Evolutionary conservation across 1,284 basidiomycete species (phyloP).

Genomic region (Porogramme epimiltina): DNA sequence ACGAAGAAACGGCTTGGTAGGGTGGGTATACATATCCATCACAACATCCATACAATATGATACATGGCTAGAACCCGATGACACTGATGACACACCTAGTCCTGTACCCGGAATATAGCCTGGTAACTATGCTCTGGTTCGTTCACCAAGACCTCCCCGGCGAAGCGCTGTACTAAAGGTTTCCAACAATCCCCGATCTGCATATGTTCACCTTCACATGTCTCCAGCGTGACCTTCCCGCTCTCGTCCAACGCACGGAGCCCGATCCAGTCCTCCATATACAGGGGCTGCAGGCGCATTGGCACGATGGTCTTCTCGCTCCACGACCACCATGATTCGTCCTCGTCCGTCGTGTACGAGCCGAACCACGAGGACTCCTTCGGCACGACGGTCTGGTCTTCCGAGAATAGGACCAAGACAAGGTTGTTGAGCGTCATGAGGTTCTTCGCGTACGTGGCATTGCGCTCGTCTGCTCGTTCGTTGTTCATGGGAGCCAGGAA

Average conservation of each 20-base stretch:
- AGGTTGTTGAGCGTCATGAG: constrained; percentile 60
- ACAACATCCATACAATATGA: too few species aligned
- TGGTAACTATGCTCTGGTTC: background rate
- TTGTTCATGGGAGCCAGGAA: constrained; percentile 82
- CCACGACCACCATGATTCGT: constrained; percentile 14
- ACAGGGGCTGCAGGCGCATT: constrained; percentile 77
- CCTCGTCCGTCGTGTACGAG: constrained; percentile 52
- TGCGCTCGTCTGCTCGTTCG: constrained; percentile 55
- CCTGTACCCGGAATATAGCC: constrained; percentile 3
- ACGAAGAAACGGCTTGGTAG: too few species aligned
- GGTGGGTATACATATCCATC: too few species aligned
- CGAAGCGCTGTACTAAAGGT: constrained; percentile 48
- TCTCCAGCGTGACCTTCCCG: constrained; percentile 63
- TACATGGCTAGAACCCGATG: too few species aligned
- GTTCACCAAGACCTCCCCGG: constrained; percentile 35
- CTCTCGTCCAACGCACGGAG: constrained; percentile 73
- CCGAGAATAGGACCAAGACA: constrained; percentile 67
- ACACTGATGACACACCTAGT: constrained; percentile 1
- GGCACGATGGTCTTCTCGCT: constrained; percentile 59
- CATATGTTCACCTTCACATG: constrained; percentile 88
- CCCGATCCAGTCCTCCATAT: constrained; percentile 89
- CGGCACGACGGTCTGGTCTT: constrained; percentile 79
- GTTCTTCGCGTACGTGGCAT: constrained; percentile 62
- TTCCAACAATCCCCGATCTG: constrained; percentile 67
- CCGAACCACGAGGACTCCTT: constrained; percentile 88